These are phyloP conservation scores for Abelmoschus esculentus DNA, from an alignment of 345 rosid species.

Conservation along the genomic window DNA sequence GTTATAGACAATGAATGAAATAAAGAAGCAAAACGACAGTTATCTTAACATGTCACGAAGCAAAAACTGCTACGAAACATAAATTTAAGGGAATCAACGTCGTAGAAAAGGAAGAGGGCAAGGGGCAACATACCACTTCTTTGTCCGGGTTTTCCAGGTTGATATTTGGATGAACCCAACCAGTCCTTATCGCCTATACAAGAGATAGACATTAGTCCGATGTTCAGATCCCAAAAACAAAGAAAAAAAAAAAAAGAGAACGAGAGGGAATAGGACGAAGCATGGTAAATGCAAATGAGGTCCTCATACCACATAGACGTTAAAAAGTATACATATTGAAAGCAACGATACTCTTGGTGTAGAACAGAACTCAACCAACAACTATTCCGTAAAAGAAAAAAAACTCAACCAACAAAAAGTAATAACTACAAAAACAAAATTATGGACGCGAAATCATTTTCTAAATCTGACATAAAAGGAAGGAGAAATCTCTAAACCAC, in stretches of 20 bases:
- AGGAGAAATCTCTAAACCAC: background rate
- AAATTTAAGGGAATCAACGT: background rate
- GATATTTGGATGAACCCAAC: slow-evolving; percentile 96
- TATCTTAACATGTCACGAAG: background rate
- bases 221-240: background rate
- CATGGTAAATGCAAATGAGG: background rate
- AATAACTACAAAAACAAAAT: background rate
- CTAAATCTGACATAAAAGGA: background rate
- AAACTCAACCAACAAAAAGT: background rate
- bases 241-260: background rate
- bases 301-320: background rate
- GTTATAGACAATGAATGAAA: background rate
- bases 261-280: background rate
- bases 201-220: slow-evolving; percentile 8
- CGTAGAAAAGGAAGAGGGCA: background rate
- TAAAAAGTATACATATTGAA: background rate
- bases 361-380: background rate
- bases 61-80: background rate
- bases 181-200: slow-evolving; percentile 77
- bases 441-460: background rate
- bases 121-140: slow-evolving; percentile 52
- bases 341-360: background rate
- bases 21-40: background rate
- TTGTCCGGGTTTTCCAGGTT: slow-evolving; percentile 80
- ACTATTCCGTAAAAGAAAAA: too few species aligned